Conservation (phyloP, 23 red algal genomes). For the Agarophyton chilense region DNA sequence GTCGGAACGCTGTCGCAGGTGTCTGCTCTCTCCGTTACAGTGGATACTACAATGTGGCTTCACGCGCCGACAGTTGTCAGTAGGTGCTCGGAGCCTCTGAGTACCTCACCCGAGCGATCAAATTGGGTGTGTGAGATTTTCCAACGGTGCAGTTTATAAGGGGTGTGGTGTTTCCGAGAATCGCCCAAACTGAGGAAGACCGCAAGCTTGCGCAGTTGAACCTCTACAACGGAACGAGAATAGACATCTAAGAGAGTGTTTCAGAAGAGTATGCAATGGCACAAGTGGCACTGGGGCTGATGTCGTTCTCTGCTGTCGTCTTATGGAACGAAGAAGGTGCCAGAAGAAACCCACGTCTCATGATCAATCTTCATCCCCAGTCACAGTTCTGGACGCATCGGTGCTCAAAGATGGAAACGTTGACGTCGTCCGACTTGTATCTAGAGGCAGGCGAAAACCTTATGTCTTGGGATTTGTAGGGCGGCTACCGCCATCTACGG, state of each 20-base stretch:
- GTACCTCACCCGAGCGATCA: not conserved
- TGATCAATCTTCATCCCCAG: constrained; percentile 1
- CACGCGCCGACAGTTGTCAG: not conserved
- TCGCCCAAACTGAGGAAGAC: not conserved
- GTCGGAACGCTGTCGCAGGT: no score
- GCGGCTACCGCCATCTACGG: constrained; percentile 19
- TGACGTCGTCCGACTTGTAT: not conserved
- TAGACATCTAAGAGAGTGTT: not conserved
- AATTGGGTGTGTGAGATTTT: not conserved
- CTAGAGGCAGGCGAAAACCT: not conserved
- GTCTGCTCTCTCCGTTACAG: no score
- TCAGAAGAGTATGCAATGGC: not conserved
- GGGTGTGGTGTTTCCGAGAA: not conserved
- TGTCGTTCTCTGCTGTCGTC: constrained; percentile 6
- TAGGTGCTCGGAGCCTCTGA: not conserved
- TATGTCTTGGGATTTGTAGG: not conserved
- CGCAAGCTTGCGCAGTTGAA: not conserved
- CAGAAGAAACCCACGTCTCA: not conserved
- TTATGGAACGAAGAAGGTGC: not conserved
- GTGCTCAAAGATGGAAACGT: constrained; percentile 9
- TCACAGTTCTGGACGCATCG: not conserved
- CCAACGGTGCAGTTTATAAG: not conserved
- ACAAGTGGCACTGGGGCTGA: not conserved
- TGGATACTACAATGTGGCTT: not conserved
- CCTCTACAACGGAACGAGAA: not conserved